Base-by-base conservation (phyloP, 2,329 filamentous ascomycete genomes). In the Sordariomycetes sp. region DNA sequence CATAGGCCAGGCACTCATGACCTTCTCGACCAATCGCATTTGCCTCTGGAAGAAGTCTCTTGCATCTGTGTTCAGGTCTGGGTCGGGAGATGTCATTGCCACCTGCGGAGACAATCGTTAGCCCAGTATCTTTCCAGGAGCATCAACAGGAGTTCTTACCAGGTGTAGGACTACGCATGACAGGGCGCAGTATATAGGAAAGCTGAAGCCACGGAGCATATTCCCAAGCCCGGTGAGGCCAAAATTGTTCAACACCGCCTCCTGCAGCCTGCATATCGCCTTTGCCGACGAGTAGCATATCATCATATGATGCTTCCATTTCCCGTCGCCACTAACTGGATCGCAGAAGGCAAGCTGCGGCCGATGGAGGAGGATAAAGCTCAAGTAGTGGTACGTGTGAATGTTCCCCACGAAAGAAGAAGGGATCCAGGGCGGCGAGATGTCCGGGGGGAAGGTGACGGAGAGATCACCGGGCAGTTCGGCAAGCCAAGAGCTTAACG, bases 191-290 rank as follows among this genome's bases (percentile, higher is more conserved):
- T 97, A 97, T n/a, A 97, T 90, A 6, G 90, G 90, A 67, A 96
- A 97, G 71, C 92, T 96, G 69, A 96, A 91, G 46, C 93, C 93
- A 63, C 93, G 82, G 66, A 93, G 87, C 93, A 97, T 97, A 72
- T 87, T 95, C 64, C 94, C 79, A 18, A 97, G 77, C 0, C 92
- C 93, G 18, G 82, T 82, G 60, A 96, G 75, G 2, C 91, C 90
- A 69, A 86, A 96, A 0, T 82, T 81, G 58, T 87, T 80, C 60
- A 96, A 68, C 40, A 96, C 83, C 1, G 87, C 87, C 72, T 97
- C 93, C 67, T 97, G 91, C 6, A 97, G 72, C 60, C 89, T 85
- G 71, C 92, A 97, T 55, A 97, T 79, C 48, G 81, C 82, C 71
- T 94, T 95, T 46, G 93, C 91, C 1, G 92, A 87, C 48, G 83